phyloP scores from a whole-genome alignment of 257 asterid genomes.

The Fraxinus cuspidata region DNA sequence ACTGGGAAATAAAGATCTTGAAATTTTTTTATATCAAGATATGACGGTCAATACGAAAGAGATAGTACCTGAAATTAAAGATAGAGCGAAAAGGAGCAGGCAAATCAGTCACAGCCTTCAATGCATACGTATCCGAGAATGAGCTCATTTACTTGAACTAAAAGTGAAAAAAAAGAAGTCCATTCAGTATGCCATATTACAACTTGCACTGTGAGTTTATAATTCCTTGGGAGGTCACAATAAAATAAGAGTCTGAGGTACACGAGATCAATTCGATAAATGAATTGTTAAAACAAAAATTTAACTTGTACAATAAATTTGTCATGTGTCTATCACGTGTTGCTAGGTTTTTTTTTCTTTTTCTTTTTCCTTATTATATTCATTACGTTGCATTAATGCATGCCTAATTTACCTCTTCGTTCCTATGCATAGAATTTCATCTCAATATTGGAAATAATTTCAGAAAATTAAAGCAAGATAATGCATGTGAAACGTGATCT shows the following conservation, averaged over 20 bases:
- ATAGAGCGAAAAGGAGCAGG: conserved; percentile 71
- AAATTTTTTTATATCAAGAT: conserved; percentile 2
- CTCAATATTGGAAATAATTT: not conserved
- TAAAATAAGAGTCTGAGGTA: conserved; percentile 1
- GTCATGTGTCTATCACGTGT: not conserved
- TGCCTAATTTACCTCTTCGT: not conserved
- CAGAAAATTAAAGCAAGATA: not conserved
- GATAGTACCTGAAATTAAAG: conserved; percentile 77
- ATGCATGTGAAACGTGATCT: not conserved
- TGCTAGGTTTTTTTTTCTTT: not conserved
- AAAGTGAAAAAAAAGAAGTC: conserved; percentile 16
- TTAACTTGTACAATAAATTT: not conserved
- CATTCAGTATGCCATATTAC: conserved; percentile 17
- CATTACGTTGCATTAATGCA: not conserved
- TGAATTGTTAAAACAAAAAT: not conserved
- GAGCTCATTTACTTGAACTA: conserved; percentile 31
- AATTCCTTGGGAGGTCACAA: conserved; percentile 3
- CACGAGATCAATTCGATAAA: not conserved
- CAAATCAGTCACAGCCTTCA: conserved; percentile 76
- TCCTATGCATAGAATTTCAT: not conserved
- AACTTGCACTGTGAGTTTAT: conserved; percentile 5
- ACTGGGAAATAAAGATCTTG: conserved; percentile 9
- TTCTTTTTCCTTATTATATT: not conserved
- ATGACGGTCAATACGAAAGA: not conserved
- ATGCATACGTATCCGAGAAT: conserved; percentile 53